A percentile compares a stretch with the other conserved stretches of the same genome.
phyloP scores from a whole-genome alignment of 1,139 yeast genomes.

The Candida sp. region DNA sequence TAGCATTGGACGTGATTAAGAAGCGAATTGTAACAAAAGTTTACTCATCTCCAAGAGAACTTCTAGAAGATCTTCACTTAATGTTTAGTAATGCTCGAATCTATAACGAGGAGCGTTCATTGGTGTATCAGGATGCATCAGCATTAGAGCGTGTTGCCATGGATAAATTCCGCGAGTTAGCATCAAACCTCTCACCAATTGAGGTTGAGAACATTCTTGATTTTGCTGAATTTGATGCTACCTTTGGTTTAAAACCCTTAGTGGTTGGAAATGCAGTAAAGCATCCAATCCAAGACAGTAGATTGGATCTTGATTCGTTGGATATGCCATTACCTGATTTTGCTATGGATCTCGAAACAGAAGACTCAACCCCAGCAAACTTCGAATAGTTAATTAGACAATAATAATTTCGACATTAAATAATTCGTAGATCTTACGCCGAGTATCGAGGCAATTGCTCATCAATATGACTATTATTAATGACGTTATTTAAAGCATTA shows the following conservation, averaged over 20 bases:
- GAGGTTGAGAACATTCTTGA: conserved; percentile 35
- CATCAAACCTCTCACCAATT: conserved; percentile 16
- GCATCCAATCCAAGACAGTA: conserved; percentile 19
- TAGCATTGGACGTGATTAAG: conserved; percentile 68
- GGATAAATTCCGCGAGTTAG: conserved; percentile 27
- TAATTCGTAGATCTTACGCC: neutral
- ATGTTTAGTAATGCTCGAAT: conserved; percentile 82
- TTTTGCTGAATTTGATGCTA: conserved; percentile 48
- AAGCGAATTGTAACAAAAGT: conserved; percentile 53
- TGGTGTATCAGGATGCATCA: conserved; percentile 76
- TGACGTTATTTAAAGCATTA: conserved; percentile 24
- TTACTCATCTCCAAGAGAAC: conserved; percentile 56
- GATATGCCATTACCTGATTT: conserved; percentile 8
- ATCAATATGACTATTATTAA: conserved; percentile 37
- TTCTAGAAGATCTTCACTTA: conserved; percentile 67
- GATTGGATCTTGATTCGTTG: conserved; percentile 16
- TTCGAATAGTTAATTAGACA: conserved; percentile 6
- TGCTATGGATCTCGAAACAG: conserved; percentile 9
- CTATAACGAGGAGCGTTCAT: conserved; percentile 89
- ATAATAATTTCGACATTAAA: neutral
- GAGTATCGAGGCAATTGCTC: conserved; percentile 43
- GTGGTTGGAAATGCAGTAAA: conserved; percentile 21
- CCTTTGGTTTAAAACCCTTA: conserved; percentile 40
- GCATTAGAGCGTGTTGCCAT: conserved; percentile 53
- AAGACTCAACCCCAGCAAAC: conserved; percentile 15